Evolutionary conservation across 805 yeast genomes (phyloP), one percentile per base, ranked within the genome.

Genomic region (Ogataea angusta): DNA sequence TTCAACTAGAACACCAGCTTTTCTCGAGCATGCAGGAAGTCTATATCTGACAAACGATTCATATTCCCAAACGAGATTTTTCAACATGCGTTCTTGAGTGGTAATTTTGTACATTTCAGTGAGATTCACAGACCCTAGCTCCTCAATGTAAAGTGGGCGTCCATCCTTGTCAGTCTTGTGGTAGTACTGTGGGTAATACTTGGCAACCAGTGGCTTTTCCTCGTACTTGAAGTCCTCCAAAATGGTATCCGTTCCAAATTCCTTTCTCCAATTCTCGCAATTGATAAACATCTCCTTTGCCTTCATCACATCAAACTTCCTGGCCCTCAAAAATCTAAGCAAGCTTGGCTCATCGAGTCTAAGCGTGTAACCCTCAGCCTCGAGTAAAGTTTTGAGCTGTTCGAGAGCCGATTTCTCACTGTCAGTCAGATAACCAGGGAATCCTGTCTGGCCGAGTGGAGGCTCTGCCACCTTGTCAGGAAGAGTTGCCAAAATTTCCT

Each of bases 131-230:
- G 82, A 70, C 40, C 99, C 98, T 51, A 93, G 75, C 63, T 91
- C 95, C 73, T 93, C 99, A 56, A 84, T 74, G 68, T 93, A 93
- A 34, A 89, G 83, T 6, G 99, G 99, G 61, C 99, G 84, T 37
- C 99, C 99, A 49, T 93, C 99, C 57, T 76, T 86, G 66, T 93
- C 99, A 24, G 91, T 87, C 71, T 93, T 90, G 70, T 93, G 98
- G 66, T 93, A 93, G 69, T 90, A 93, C 69, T 90, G 97, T 25
- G 99, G 99, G 65, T 93, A 93, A 66, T 72, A 83, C 59, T 78
- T 74, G 46, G 96, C 96, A 50, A 90, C 96, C 37, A 78, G 64
- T 19, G 93, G 85, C 69, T 93, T 93, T 70, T 93, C 99, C n/a
- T 78, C 80, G 69, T 91, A 93, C 47, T 85, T 80, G 75, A 91